phyloP scores from a whole-genome alignment of 2,329 filamentous ascomycete species.

The Rhexocercosporidium sp. region DNA sequence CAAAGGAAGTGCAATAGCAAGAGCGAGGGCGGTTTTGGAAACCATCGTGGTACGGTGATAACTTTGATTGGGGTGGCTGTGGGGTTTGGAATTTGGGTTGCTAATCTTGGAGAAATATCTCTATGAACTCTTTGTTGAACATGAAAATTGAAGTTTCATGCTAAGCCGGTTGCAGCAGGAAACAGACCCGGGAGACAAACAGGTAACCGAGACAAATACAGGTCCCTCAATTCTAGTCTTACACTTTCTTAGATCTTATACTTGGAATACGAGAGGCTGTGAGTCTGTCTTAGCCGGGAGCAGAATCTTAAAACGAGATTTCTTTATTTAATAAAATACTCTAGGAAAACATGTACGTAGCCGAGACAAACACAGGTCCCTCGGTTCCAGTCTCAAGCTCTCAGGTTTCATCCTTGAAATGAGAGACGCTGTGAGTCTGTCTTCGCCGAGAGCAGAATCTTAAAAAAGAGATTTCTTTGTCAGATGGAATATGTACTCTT shows the following conservation, averaged over 20 bases:
- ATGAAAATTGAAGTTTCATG: neutral
- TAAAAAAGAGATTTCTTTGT: no score
- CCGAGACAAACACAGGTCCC: neutral
- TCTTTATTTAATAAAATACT: no score
- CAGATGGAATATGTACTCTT: no score
- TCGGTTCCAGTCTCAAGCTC: neutral
- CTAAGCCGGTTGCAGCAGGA: neutral
- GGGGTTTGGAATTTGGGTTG: no score
- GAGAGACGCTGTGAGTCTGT: neutral
- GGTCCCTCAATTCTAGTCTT: neutral
- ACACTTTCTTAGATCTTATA: neutral
- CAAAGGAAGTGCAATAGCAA: neutral
- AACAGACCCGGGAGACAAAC: neutral
- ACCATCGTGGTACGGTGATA: neutral
- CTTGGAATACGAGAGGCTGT: neutral
- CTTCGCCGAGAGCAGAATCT: no score
- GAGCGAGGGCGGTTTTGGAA: slow-evolving; percentile 1
- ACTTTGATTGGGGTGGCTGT: no score
- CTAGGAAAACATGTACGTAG: neutral
- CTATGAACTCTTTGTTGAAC: neutral
- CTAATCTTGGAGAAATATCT: no score
- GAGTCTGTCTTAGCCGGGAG: no score
- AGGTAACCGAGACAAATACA: neutral
- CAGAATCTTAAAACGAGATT: no score
- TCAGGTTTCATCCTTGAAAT: neutral